phyloP scores from a whole-genome alignment of 495 filamentous ascomycete genomes.

The Cercophora samala region DNA sequence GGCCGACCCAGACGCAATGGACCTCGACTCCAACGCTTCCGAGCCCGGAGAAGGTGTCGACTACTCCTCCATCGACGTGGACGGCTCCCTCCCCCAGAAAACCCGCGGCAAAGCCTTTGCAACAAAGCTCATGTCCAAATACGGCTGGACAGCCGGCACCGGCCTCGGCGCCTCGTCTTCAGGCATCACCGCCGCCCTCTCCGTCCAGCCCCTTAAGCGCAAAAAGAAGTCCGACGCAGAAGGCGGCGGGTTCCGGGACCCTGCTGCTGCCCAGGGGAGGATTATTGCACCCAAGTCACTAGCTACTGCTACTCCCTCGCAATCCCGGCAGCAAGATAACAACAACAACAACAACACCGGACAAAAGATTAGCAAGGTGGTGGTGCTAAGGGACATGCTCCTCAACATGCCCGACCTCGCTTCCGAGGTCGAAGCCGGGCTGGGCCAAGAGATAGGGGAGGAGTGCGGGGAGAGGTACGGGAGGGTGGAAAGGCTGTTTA shows the following conservation, averaged over 20 bases:
- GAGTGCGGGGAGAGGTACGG: slow-evolving; percentile 90
- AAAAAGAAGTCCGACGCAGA: slow-evolving; percentile 75
- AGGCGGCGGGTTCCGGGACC: slow-evolving; percentile 70
- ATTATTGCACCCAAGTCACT: slow-evolving; percentile 66
- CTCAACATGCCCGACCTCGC: slow-evolving; percentile 66
- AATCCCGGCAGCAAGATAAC: slow-evolving; percentile 9
- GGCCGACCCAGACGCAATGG: slow-evolving; percentile 52
- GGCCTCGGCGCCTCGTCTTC: slow-evolving; percentile 76
- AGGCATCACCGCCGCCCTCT: slow-evolving; percentile 79
- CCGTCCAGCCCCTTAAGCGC: slow-evolving; percentile 76
- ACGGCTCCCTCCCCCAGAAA: slow-evolving; percentile 65
- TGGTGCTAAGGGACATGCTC: slow-evolving; percentile 77
- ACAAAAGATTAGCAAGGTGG: slow-evolving; percentile 67
- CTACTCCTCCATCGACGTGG: slow-evolving; percentile 39
- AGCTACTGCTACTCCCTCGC: background rate
- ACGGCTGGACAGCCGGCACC: slow-evolving; percentile 85
- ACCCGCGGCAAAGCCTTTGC: slow-evolving; percentile 63
- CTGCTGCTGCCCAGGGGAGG: slow-evolving; percentile 65
- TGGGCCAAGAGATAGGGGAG: slow-evolving; percentile 92
- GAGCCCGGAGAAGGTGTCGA: slow-evolving; percentile 44
- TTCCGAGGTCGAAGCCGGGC: slow-evolving; percentile 64
- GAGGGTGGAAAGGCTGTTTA: slow-evolving; percentile 75
- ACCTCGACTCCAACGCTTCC: slow-evolving; percentile 38
- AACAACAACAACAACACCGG: slow-evolving; percentile 40
- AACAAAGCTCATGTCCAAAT: slow-evolving; percentile 80